phyloP scores from a whole-genome alignment of 208 protist genomes.

The Trypanosoma cruzi region DNA sequence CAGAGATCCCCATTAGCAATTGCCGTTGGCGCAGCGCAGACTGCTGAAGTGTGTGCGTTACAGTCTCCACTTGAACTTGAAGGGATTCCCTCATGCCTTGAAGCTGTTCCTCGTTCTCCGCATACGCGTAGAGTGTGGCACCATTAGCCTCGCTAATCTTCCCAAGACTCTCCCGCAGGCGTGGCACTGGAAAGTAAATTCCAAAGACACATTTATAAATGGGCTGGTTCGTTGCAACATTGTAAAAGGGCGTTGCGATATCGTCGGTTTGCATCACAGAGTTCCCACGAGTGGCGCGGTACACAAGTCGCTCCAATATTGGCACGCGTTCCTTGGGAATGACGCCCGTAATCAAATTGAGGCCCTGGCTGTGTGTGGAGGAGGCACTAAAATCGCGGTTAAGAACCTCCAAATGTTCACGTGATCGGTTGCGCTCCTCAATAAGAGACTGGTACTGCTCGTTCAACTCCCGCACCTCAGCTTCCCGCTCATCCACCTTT shows the following conservation, averaged over 20 bases:
- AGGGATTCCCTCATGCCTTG: slow-evolving; percentile 63
- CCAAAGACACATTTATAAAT: slow-evolving; percentile 96
- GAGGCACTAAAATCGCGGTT: slow-evolving; percentile 66
- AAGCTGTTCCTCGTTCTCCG: slow-evolving; percentile 86
- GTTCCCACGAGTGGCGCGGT: slow-evolving; percentile 97
- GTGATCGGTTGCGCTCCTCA: slow-evolving; percentile 75
- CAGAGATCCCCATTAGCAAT: slow-evolving; percentile 78
- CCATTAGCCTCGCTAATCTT: slow-evolving; percentile 97
- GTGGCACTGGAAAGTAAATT: slow-evolving; percentile 97
- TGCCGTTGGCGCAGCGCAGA: slow-evolving; percentile 66
- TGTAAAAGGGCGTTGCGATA: slow-evolving; percentile 93
- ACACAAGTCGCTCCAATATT: slow-evolving; percentile 95
- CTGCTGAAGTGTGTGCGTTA: slow-evolving; percentile 76
- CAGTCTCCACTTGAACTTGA: slow-evolving; percentile 69
- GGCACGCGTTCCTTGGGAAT: slow-evolving; percentile 88
- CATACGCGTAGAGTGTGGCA: slow-evolving; percentile 95
- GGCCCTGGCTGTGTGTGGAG: slow-evolving; percentile 38
- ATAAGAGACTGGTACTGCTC: slow-evolving; percentile 85
- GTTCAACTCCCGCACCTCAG: slow-evolving; percentile 93
- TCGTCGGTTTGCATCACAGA: slow-evolving; percentile 90
- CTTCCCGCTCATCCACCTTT: slow-evolving; percentile 92
- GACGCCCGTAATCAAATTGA: slow-evolving; percentile 95
- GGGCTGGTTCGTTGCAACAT: slow-evolving; percentile 69
- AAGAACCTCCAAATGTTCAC: slow-evolving; percentile 84
- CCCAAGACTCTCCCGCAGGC: slow-evolving; percentile 88